These are phyloP conservation scores for Lagenaria siceraria DNA, from an alignment of 306 rosid genomes.

Conservation along the genomic window DNA sequence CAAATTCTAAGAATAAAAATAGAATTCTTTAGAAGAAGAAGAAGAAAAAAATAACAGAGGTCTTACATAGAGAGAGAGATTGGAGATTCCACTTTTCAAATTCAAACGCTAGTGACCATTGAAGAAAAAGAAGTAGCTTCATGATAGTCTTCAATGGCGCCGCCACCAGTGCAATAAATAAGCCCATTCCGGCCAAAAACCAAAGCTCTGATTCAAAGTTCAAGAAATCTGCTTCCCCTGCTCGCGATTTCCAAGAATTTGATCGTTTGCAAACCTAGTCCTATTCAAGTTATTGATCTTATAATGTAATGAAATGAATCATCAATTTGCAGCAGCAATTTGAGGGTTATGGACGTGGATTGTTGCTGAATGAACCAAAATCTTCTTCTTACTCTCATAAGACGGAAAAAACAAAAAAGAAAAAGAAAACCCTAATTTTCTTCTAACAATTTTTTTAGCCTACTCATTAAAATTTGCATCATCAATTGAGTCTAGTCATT, in stretches of 20 bases:
- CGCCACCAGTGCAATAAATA: not conserved
- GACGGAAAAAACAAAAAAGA: too few species aligned
- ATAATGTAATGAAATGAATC: too few species aligned
- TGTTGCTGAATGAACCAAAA: too few species aligned
- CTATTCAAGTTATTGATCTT: too few species aligned
- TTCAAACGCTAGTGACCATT: not conserved
- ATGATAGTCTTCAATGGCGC: not conserved
- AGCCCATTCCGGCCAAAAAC: not conserved
- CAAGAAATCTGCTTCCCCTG: not conserved
- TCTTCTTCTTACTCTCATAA: not conserved
- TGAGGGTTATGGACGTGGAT: not conserved
- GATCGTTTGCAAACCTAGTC: not conserved
- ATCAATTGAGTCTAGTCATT: too few species aligned
- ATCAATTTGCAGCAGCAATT: too few species aligned
- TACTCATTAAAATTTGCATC: too few species aligned
- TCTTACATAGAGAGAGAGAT: slow-evolving; percentile 12
- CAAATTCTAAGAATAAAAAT: slow-evolving; percentile 17
- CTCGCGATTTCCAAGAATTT: not conserved
- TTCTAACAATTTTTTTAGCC: not conserved
- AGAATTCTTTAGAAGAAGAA: not conserved
- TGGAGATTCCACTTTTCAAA: not conserved
- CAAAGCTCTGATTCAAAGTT: not conserved
- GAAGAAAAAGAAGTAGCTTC: not conserved
- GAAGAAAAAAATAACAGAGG: slow-evolving; percentile 1
- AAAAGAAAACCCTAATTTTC: not conserved